Base-by-base conservation (phyloP, 106 monocot species). In the Acanthochlamys bracteata region DNA sequence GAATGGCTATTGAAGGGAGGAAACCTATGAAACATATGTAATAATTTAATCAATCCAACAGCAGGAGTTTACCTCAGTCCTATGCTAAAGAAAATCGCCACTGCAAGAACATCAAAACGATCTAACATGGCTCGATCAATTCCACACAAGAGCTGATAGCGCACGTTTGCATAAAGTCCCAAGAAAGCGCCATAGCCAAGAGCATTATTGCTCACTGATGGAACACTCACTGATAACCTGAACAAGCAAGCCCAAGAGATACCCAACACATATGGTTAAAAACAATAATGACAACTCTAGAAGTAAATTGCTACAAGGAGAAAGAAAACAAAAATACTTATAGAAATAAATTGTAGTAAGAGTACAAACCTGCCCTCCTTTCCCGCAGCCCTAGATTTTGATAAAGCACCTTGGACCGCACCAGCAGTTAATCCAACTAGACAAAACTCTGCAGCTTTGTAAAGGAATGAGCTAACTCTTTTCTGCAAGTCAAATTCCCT, bases 131-230 rank as follows among this genome's bases (percentile, higher is more conserved):
- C 84, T 63, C 78, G 70, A 61, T 96, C 96, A 55, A 91, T 47
- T 61, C 96, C 96, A 71, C 74, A 83, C 66, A 96, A 45, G 16
- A 91, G 66, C 70, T 96, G 96, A 74, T 96, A 96, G 0, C 96
- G 82, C 24, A 85, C 39, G 71, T 96, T 96, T 70, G 98, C 85
- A 74, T 92, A 92, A 53, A 98, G 81, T 58, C 98, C 98, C 69
- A 98, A 83, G 81, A 98, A 98, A 33, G 98, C 88, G 2, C 96
- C 96, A 80, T 91, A 88, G 43, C 90, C 91, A 74, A 96, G 87
- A 45, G 91, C 82, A 73, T 91, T 78, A 42, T 69, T 85, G 53
- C 77, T 85, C 57, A 90, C 70, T 62, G 78, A 76, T 40, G 96
- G 96, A 66, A 88, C 66, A 40, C 73, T 76, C 53, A 91, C 83